Conservation (phyloP, 164 flowering plant genomes). For the Hamamelis virginiana region DNA sequence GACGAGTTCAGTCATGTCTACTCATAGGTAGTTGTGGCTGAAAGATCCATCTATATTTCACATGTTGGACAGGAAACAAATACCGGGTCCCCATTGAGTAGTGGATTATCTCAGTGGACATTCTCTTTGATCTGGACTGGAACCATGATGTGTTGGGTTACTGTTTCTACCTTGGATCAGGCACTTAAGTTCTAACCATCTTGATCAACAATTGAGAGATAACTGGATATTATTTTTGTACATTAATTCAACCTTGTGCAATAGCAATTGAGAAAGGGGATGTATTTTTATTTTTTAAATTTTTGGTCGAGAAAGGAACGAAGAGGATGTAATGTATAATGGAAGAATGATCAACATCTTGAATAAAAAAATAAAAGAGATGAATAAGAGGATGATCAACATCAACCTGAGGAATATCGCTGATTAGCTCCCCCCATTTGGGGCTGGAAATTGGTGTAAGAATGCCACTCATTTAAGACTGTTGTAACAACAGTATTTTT, state of each 20-base stretch:
- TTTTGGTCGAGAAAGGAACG: no score
- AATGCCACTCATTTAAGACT: neutral
- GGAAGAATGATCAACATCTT: no score
- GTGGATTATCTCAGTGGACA: neutral
- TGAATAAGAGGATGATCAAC: no score
- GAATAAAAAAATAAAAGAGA: no score
- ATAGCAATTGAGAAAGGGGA: neutral
- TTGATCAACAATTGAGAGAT: neutral
- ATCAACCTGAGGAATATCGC: no score
- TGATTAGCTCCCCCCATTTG: neutral
- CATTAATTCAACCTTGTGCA: neutral
- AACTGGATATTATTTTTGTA: neutral
- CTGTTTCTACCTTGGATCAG: neutral
- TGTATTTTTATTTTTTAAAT: no score
- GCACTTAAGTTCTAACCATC: neutral
- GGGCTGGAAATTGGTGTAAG: neutral
- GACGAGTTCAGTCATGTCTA: constrained; percentile 3
- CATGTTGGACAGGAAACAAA: neutral
- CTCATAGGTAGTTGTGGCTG: neutral
- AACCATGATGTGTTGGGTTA: neutral
- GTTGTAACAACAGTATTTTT: neutral
- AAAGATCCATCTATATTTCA: neutral
- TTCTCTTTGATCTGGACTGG: neutral
- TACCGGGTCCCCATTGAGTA: neutral
- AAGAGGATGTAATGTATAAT: no score